Evolutionary conservation across 2,329 filamentous ascomycete species (phyloP), one percentile per base, ranked within the genome.

Genomic region (Monilinia fructigena): DNA sequence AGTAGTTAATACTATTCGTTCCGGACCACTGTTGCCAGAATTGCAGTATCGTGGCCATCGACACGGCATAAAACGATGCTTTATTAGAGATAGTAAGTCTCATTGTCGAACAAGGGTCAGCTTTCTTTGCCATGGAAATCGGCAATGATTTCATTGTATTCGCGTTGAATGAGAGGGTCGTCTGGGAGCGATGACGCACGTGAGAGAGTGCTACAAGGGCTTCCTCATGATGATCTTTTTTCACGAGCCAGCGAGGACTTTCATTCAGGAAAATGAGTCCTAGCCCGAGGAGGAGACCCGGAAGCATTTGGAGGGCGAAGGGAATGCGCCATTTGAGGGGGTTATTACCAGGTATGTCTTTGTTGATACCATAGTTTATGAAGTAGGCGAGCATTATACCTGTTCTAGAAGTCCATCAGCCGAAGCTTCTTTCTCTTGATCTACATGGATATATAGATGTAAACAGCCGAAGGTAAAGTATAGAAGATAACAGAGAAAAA

Each of bases 1-100:
- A 90, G 79, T 89, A 89, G 75, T 89, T 86, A 23, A 73, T 70
- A 28, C 67, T 67, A 31, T 72, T 79, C 16, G 75, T 77, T 72
- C 87, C 87, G 0, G 87, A 74, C 78, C 91, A 90, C 0, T 89
- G 88, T 76, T 87, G 87, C 85, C 86, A 91, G 81, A 93, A 91
- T 42, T 67, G 66, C 3, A 72, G 55, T 2, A 62, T 59, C 20
- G 70, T 63, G 10, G 5, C 89, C 88, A 40, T 62, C 5, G 48
- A 23, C 63, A 85, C 76, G 18, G 82, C 79, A 68, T 79, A 80
- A 20, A 61, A 66, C 3, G 63, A 52, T 8, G 56, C 48, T 26
- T 59, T 65, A 14, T 59, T 47, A 18, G 8, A 76, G 70, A 0
- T 78, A 2, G 50, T 47, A 23, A 66, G 55, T 8, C 50, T 56